A percentile compares a stretch with the other conserved stretches of the same genome.
Conservation (phyloP, 2,329 filamentous ascomycete genomes). For the Diaporthe ilicicola region DNA sequence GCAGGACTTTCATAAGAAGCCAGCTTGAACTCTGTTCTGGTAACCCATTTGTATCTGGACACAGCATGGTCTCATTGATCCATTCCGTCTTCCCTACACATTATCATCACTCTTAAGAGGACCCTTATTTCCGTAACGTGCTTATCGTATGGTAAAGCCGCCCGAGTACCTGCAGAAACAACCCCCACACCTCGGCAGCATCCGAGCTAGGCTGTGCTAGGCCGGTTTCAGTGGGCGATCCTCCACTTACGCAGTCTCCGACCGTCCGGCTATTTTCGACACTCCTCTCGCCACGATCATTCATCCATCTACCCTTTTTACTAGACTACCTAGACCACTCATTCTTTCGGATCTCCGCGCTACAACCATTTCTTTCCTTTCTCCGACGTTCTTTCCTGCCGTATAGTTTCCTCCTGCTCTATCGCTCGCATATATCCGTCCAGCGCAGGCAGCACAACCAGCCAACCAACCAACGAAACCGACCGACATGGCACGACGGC, state of each 20-base stretch:
- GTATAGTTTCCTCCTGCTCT: not conserved
- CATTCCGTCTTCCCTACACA: not conserved
- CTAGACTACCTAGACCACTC: not conserved
- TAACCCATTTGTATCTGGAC: too few species aligned
- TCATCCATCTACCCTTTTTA: not conserved
- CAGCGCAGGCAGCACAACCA: conserved; percentile 1
- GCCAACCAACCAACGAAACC: not conserved
- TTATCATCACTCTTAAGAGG: not conserved
- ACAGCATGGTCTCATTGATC: not conserved
- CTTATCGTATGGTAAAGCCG: not conserved
- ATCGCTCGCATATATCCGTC: not conserved
- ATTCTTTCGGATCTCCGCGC: conserved; percentile 9
- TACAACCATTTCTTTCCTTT: not conserved
- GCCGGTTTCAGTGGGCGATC: conserved; percentile 25
- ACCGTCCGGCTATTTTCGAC: conserved; percentile 7
- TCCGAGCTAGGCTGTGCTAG: conserved; percentile 19
- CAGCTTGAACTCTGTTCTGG: too few species aligned
- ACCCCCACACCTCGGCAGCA: conserved; percentile 26
- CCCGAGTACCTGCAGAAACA: conserved; percentile 14
- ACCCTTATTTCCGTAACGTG: not conserved
- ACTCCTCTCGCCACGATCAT: not conserved
- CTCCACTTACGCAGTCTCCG: conserved; percentile 12
- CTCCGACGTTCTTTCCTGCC: not conserved
- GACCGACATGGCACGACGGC: conserved; percentile 58
- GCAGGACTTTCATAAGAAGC: not conserved